Conservation (phyloP, 2,329 filamentous ascomycete species). For the Pseudogymnoascus sp. region DNA sequence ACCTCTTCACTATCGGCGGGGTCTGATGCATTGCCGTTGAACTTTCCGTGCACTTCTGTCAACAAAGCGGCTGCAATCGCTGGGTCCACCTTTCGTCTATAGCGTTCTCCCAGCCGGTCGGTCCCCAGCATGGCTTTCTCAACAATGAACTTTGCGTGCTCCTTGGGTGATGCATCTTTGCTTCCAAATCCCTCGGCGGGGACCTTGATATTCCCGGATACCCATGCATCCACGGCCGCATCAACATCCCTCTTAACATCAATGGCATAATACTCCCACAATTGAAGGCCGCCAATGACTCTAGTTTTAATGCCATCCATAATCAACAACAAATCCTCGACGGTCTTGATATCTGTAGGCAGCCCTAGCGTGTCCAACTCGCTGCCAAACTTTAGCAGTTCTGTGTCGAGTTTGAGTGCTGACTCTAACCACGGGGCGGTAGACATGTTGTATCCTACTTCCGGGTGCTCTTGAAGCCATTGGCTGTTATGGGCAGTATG, state of each 20-base stretch:
- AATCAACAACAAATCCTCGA: constrained; percentile 67
- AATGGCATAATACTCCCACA: constrained; percentile 92
- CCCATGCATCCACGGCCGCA: constrained; percentile 66
- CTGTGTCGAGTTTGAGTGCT: constrained; percentile 70
- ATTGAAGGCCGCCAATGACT: constrained; percentile 66
- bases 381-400: constrained; percentile 58
- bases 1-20: constrained; percentile 44
- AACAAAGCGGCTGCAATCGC: constrained; percentile 61
- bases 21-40: constrained; percentile 43
- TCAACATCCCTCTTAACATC: constrained; percentile 68
- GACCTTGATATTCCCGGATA: constrained; percentile 47
- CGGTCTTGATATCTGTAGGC: constrained; percentile 63
- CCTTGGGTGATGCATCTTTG: constrained; percentile 46
- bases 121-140: constrained; percentile 63
- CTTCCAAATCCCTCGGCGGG: constrained; percentile 45
- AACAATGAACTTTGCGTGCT: constrained; percentile 49
- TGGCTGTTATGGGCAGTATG: constrained; percentile 93
- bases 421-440: constrained; percentile 75
- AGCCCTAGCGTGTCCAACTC: constrained; percentile 61
- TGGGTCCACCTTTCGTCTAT: constrained; percentile 64
- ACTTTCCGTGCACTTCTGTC: constrained; percentile 61
- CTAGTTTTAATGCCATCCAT: constrained; percentile 79
- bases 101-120: constrained; percentile 73
- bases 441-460: constrained; percentile 87
- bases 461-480: constrained; percentile 90